These are phyloP conservation scores for Ulvella scutata DNA, from an alignment of 139 green algal genomes.

Conservation along the genomic window DNA sequence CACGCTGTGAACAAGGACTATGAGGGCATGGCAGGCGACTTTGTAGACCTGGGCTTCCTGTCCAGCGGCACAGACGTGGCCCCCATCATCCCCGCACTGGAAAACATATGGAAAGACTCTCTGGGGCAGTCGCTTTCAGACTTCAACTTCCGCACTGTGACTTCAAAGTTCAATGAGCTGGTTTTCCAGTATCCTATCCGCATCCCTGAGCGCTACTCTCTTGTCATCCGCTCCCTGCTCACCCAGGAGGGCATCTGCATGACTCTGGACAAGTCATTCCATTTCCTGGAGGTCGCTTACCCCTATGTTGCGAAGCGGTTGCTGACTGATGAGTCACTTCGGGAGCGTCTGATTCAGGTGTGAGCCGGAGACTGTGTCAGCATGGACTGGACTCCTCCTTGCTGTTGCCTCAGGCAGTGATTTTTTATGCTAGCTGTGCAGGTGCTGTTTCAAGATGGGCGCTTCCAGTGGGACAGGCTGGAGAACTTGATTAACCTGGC, in stretches of 20 bases:
- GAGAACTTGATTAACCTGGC: slow-evolving; percentile 89
- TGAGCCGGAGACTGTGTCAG: neutral
- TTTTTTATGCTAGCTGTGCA: slow-evolving; percentile 12
- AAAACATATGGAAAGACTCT: slow-evolving; percentile 92
- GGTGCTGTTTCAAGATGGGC: slow-evolving; percentile 71
- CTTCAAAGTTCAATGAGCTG: slow-evolving; percentile 95
- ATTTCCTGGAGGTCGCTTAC: slow-evolving; percentile 91
- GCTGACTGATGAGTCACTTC: slow-evolving; percentile 84
- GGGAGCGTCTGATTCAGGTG: slow-evolving; percentile 84
- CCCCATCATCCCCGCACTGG: slow-evolving; percentile 85
- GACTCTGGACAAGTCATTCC: slow-evolving; percentile 86
- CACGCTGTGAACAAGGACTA: slow-evolving; percentile 99
- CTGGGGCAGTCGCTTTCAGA: slow-evolving; percentile 60
- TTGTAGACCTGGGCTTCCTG: slow-evolving; percentile 94
- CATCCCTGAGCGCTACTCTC: slow-evolving; percentile 92
- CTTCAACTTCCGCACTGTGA: slow-evolving; percentile 98
- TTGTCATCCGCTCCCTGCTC: slow-evolving; percentile 86
- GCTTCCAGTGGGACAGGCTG: slow-evolving; percentile 91
- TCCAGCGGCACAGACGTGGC: slow-evolving; percentile 69
- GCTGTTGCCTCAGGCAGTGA: neutral
- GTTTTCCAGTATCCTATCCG: slow-evolving; percentile 98
- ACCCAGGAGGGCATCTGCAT: slow-evolving; percentile 98
- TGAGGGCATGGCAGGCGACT: slow-evolving; percentile 79
- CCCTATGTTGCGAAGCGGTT: slow-evolving; percentile 78
- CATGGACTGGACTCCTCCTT: neutral